Conservation (phyloP, 495 filamentous ascomycete species). For the Trichoderma gamsii region DNA sequence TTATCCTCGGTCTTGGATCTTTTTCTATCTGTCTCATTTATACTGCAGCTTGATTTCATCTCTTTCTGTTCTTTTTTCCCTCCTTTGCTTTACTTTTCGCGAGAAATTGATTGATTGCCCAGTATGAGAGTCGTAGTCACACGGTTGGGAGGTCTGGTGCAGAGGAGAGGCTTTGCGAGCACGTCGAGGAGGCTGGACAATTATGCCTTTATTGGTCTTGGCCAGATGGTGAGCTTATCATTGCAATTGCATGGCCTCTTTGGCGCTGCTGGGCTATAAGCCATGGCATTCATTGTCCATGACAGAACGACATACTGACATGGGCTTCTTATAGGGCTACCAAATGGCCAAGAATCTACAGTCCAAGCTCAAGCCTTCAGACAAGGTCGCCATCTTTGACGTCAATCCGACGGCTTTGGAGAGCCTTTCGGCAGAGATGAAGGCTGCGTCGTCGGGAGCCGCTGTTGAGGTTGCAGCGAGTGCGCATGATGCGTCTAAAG, state of each 20-base stretch:
- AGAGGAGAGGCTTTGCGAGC: slow-evolving; percentile 50
- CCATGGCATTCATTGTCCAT: background rate
- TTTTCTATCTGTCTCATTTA: background rate
- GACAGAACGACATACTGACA: slow-evolving; percentile 1
- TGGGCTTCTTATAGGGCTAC: slow-evolving; percentile 48
- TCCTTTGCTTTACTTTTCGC: background rate
- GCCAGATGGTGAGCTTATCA: slow-evolving; percentile 66
- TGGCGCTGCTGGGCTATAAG: background rate
- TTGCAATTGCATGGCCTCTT: slow-evolving; percentile 2
- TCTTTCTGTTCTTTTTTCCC: background rate
- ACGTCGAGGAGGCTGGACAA: slow-evolving; percentile 50
- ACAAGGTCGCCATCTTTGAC: slow-evolving; percentile 67
- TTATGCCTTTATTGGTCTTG: slow-evolving; percentile 81
- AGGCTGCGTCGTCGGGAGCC: slow-evolving; percentile 41
- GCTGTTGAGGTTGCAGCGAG: slow-evolving; percentile 51
- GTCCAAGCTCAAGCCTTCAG: slow-evolving; percentile 61
- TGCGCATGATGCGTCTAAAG: slow-evolving; percentile 58
- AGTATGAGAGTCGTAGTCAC: slow-evolving; percentile 23
- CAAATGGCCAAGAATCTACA: slow-evolving; percentile 87
- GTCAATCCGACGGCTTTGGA: slow-evolving; percentile 58
- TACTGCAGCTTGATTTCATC: background rate
- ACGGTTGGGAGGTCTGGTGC: slow-evolving; percentile 18
- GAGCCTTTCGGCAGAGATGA: slow-evolving; percentile 56
- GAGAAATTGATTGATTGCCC: background rate
- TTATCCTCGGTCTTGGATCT: background rate